Evolutionary conservation across 306 rosid genomes (phyloP), one percentile per base, ranked within the genome.

Genomic region (Malus orientalis): DNA sequence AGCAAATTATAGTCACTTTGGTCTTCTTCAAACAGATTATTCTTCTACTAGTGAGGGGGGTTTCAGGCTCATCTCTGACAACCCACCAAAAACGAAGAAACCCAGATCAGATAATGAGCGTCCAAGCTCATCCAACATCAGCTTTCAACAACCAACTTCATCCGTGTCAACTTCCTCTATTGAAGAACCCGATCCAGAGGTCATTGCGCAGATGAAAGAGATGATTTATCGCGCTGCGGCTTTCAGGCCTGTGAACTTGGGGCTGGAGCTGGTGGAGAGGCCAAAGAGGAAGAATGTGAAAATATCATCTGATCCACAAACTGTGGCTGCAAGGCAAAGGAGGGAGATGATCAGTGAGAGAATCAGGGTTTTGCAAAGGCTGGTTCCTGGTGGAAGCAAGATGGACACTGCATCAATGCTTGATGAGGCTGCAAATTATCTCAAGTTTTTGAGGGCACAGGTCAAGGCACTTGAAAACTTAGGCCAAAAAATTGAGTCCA

Each of bases 391-490:
- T 10, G 99, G 99, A 57, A 89, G 78, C 90, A 95, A 90, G 81
- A 92, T 95, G 99, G 99, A 95, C 80, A 92, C 99, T 60, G 99
- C 99, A 19, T 92, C 99, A 38, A 92, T 92, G 93, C 99, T 95
- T 51, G 97, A 92, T 69, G 99, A 95, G 62, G 99, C 97, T 76
- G 97, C 99, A 57, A 95, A 88, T 53, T 95, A 95, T 75, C 97
- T 95, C 67, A 92, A 89, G 87, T 95, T 95, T 71, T 84, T 95
- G 27, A 89, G 88, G 79, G 83, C 97, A 29, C 99, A 95, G 76
- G 87, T 95, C 59, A 89, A 91, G 75, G 93, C 90, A 27, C 77
- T 95, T 16, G 99, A 95, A 70, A 80, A 49, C 77, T 76, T 90
- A 8, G 99, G 99, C 11, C 88, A 91, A 67, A 91, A 90, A 58